phyloP scores from a whole-genome alignment of 192 early-diverging fungal species.

The Backusella westeae region DNA sequence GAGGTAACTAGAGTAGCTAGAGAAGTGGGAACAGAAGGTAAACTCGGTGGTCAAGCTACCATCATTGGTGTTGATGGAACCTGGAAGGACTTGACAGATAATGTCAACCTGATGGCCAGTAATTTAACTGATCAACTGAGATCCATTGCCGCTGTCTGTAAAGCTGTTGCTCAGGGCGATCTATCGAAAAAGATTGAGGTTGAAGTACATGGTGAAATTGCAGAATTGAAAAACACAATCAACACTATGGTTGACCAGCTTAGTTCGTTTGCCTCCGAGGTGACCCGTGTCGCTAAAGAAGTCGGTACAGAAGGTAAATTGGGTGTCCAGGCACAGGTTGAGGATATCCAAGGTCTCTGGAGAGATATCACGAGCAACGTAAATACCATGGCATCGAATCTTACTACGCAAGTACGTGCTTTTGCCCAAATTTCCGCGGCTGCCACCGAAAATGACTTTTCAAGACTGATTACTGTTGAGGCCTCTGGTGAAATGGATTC shows the following conservation, averaged over 20 bases:
- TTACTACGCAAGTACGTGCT: slow-evolving; percentile 80
- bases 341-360: slow-evolving; percentile 61
- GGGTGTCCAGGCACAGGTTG: slow-evolving; percentile 50
- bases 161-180: slow-evolving; percentile 64
- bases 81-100: slow-evolving; percentile 68
- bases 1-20: slow-evolving; percentile 64
- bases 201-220: slow-evolving; percentile 65
- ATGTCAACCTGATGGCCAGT: slow-evolving; percentile 67
- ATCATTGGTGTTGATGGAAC: slow-evolving; percentile 62
- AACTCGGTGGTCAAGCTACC: slow-evolving; percentile 54
- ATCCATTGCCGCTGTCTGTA: slow-evolving; percentile 63
- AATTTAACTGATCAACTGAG: slow-evolving; percentile 69
- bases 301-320: slow-evolving; percentile 58
- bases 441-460: slow-evolving; percentile 69
- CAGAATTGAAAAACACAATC: slow-evolving; percentile 66
- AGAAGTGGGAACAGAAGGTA: slow-evolving; percentile 65
- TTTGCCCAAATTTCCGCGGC: slow-evolving; percentile 79
- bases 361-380: slow-evolving; percentile 64
- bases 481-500: slow-evolving; percentile 84
- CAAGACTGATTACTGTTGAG: slow-evolving; percentile 74
- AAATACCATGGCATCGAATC: slow-evolving; percentile 71
- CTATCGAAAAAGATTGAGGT: slow-evolving; percentile 64
- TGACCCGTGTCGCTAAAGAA: slow-evolving; percentile 49
- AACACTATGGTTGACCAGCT: slow-evolving; percentile 74
- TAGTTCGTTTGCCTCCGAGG: slow-evolving; percentile 57